phyloP scores from a whole-genome alignment of 169 alveolate species.

The Eimeria necatrix region DNA sequence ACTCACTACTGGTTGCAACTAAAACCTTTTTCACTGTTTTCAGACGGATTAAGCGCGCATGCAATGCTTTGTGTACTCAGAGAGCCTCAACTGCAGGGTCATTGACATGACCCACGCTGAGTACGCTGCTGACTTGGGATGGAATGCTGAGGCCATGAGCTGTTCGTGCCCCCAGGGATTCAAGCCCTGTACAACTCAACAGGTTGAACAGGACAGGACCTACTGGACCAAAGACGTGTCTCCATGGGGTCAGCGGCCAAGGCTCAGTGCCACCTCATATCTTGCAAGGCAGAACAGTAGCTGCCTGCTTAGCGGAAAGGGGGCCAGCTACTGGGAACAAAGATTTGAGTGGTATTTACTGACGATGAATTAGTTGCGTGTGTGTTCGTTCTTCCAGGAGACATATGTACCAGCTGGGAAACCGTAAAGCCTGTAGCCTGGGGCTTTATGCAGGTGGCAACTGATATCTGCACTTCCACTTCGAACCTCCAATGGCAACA shows the following conservation, averaged over 20 bases:
- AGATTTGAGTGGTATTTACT: no score
- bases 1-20: background rate
- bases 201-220: slow-evolving; percentile 66
- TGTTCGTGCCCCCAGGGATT: slow-evolving; percentile 76
- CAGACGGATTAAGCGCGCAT: no score
- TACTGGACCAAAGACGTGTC: slow-evolving; percentile 63
- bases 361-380: background rate
- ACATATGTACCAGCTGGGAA: slow-evolving; percentile 31
- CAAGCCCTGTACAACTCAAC: slow-evolving; percentile 63
- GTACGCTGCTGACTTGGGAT: background rate
- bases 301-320: background rate
- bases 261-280: background rate
- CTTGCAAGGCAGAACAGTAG: background rate
- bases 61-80: background rate
- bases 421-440: slow-evolving; percentile 64
- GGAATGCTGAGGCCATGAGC: slow-evolving; percentile 76
- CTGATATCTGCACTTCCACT: slow-evolving; percentile 35
- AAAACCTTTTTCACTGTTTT: no score
- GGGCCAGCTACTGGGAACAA: no score
- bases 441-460: slow-evolving; percentile 65
- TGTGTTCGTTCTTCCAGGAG: slow-evolving; percentile 15
- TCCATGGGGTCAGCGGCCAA: slow-evolving; percentile 56
- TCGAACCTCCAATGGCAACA: slow-evolving; percentile 55
- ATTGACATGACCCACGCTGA: slow-evolving; percentile 25
- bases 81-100: slow-evolving; percentile 42